Evolutionary conservation across 2,329 filamentous ascomycete genomes (phyloP), one percentile per base, ranked within the genome.

Genomic region (Trichoderma guizhouense): DNA sequence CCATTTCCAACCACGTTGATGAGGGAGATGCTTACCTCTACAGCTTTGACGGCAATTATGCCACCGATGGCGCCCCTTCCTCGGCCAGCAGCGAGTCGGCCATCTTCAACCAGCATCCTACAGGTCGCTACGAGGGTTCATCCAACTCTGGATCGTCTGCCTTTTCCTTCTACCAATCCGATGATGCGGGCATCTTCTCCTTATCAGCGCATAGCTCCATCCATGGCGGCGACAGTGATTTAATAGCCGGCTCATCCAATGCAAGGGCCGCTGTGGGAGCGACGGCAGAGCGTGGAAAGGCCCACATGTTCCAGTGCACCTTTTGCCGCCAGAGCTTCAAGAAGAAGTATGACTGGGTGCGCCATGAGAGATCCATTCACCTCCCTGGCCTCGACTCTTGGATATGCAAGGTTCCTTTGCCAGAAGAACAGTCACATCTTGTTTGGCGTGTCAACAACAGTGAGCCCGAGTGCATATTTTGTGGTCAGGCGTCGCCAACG

Each of bases 331-430:
- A 82, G 30, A 77, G 73, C 53, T 84, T 84, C 68, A 79, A 79
- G 68, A 83, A 82, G 66, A 81, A 80, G 55, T 82, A 82, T 67
- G 83, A 84, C 68, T 83, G 81, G 81, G 77, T 80, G 14, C 80
- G 86, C 1, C 86, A 88, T 73, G 86, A 87, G 72, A 82, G 86
- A 53, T 85, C 85, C 1, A 79, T 87, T 4, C 85, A 88, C 73
- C 76, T 86, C 2, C 79, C 85, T 5, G 79, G 79, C 0, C 79
- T 81, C 6, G 78, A 81, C 47, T 79, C 78, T 0, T 88, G 84
- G 84, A 83, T 89, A 6, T 90, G 88, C 74, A 83, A 84, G 0
- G 82, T 80, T 1, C 81, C 81, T 5, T 72, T 81, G 4, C 74
- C 77, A 1, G 71, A 75, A 1, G 76, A 77, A n/a, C 77, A 82